phyloP scores from a whole-genome alignment of 306 rosid species.

The Lupinus albus region DNA sequence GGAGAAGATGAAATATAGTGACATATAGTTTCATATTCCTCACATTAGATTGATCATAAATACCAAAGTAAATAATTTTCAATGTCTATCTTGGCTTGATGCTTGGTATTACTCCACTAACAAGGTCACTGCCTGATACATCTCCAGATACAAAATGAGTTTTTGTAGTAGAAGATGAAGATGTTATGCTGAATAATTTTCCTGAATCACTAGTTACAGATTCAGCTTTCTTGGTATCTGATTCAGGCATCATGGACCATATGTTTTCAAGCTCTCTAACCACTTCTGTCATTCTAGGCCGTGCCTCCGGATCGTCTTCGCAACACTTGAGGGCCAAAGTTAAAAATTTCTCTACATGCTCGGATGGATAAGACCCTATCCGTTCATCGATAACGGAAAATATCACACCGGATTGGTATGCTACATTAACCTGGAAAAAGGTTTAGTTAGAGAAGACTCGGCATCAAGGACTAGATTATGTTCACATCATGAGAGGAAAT shows the following conservation, averaged over 20 bases:
- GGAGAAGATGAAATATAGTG: slow-evolving; percentile 25
- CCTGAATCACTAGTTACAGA: slow-evolving; percentile 40
- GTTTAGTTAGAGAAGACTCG: background rate
- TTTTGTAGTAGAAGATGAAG: slow-evolving; percentile 63
- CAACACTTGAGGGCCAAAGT: slow-evolving; percentile 75
- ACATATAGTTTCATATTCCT: slow-evolving; percentile 7
- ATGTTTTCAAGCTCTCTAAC: slow-evolving; percentile 80
- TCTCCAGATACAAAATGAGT: slow-evolving; percentile 64
- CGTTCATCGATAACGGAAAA: slow-evolving; percentile 69
- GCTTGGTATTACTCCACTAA: slow-evolving; percentile 76
- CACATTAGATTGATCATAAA: background rate
- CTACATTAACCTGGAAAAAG: slow-evolving; percentile 58
- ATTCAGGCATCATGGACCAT: slow-evolving; percentile 67
- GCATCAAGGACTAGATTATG: background rate
- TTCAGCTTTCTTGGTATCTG: slow-evolving; percentile 47
- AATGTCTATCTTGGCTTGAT: slow-evolving; percentile 77
- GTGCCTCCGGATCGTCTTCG: slow-evolving; percentile 68
- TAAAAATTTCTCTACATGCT: slow-evolving; percentile 67
- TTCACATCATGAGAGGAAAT: slow-evolving; percentile 29
- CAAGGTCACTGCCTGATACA: slow-evolving; percentile 80
- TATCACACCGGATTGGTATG: slow-evolving; percentile 66
- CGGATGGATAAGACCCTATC: slow-evolving; percentile 85
- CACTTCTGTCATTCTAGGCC: slow-evolving; percentile 84
- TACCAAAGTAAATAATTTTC: slow-evolving; percentile 11
- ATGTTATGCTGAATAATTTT: slow-evolving; percentile 46